These are phyloP conservation scores for Tuber magnatum DNA, from an alignment of 495 filamentous ascomycete species.

Conservation along the genomic window DNA sequence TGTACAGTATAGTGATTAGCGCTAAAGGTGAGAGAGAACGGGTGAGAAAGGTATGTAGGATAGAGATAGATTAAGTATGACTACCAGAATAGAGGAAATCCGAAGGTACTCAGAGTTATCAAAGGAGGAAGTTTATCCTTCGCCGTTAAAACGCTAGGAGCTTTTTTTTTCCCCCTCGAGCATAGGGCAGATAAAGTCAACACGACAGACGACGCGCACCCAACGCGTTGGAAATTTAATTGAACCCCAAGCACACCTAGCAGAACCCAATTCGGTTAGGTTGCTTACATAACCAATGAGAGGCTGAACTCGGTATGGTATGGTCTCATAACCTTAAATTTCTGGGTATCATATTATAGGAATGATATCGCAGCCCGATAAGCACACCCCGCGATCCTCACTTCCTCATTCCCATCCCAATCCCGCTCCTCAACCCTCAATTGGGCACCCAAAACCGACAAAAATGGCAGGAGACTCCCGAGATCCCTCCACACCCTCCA, in stretches of 20 bases:
- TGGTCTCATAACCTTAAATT: neutral
- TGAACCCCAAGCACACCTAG: neutral
- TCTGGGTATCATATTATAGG: neutral
- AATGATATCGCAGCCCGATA: slow-evolving; percentile 5
- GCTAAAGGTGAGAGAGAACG: neutral
- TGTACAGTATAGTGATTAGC: neutral
- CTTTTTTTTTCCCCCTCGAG: neutral
- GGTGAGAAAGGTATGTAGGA: neutral
- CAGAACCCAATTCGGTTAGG: neutral
- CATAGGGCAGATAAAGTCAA: neutral
- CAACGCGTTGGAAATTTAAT: slow-evolving; percentile 1
- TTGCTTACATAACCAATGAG: slow-evolving; percentile 2
- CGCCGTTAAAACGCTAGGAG: neutral
- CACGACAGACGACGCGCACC: neutral
- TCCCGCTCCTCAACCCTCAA: neutral
- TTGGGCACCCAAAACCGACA: neutral
- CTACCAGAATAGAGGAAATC: neutral
- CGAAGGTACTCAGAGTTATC: neutral
- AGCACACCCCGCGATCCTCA: neutral
- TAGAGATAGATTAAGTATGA: neutral
- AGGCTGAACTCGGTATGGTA: neutral
- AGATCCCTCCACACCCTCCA: slow-evolving; percentile 8
- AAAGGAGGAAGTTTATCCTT: neutral
- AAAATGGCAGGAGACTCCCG: slow-evolving; percentile 20
- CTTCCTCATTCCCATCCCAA: neutral